Conservation (phyloP, 495 filamentous ascomycete species). For the Daldinia bambusicola region DNA sequence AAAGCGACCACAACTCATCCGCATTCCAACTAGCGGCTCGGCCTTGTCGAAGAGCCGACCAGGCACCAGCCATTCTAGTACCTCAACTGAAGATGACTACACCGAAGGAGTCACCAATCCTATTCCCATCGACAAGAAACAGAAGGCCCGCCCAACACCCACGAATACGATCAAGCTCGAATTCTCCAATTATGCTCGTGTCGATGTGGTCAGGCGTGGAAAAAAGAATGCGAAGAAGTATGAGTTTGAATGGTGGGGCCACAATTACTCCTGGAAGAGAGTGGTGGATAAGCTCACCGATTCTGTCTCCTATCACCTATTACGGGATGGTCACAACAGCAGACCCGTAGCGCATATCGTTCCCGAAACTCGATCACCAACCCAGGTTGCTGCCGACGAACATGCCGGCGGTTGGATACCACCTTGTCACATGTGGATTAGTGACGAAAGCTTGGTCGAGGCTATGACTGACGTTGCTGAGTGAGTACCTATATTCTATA, state of each 20-base stretch:
- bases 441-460: constrained; percentile 72
- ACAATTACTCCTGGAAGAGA: constrained; percentile 86
- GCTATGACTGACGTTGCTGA: constrained; percentile 84
- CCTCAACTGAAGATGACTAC: constrained; percentile 61
- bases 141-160: constrained; percentile 57
- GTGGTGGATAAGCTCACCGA: constrained; percentile 68
- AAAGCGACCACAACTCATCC: constrained; percentile 64
- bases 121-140: constrained; percentile 50
- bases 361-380: constrained; percentile 77
- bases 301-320: constrained; percentile 78
- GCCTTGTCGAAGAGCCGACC: constrained; percentile 56
- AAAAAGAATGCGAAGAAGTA: constrained; percentile 78
- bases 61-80: constrained; percentile 52
- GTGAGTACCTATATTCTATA: constrained; percentile 68
- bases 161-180: constrained; percentile 87
- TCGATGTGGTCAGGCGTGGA: constrained; percentile 80
- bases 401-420: constrained; percentile 90
- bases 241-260: constrained; percentile 92
- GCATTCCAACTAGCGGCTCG: constrained; percentile 57
- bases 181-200: constrained; percentile 96
- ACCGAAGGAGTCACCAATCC: constrained; percentile 53
- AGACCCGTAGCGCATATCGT: constrained; percentile 82
- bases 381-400: constrained; percentile 77
- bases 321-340: constrained; percentile 69
- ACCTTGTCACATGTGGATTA: constrained; percentile 89